Base-by-base conservation (phyloP, 352 stramenopile genomes). In the Pythium vanterpoolii region DNA sequence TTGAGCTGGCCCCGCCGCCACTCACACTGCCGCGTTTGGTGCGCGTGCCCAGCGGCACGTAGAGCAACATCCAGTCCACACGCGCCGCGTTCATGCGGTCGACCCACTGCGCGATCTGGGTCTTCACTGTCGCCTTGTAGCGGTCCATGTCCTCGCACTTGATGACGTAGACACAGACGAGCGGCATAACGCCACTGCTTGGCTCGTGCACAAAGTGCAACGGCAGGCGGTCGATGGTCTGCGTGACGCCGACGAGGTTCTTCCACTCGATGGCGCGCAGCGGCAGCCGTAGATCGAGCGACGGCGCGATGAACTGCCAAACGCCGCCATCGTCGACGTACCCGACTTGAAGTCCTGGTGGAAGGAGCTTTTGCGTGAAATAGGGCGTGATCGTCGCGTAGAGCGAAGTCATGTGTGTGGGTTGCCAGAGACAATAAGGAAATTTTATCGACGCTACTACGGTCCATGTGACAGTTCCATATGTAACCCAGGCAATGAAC, bases 121-220 rank as follows among this genome's bases (percentile, higher is more conserved):
- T 59, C 28, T 85, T 77, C 10, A 90, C 75, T 10, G 48, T 64
- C 10, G 45, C 60, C 24, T 83, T 83, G 68, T 95, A 95, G 26
- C 59, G 66, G 26, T 93, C 82, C 45, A 87, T 70, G 62, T 95
- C 83, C 56, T 95, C 86, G 61, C 86, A 95, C 63, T 90, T 92
- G 33, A 91, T 80, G 38, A 95, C 59, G 55, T 91, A 95, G 23
- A 95, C 46, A 42, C 72, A 84, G 16, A 89, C 71, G 10, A 89
- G 64, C 50, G 81, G 74, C 53, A 65, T 49, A n/a, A 9, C n/a
- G 5, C 18, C 28, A 7, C 5, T 27, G 31, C 72, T 64, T 21
- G 64, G 58, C 27, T 69, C 44, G 53, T 56, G 55, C 28, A 77
- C 62, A 60, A 90, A 90, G 55, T 86, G 70, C 21, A 90, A 60